Evolutionary conservation across 139 green algal genomes (phyloP), one percentile per base, ranked within the genome.

Genomic region (Micromonas commoda): DNA sequence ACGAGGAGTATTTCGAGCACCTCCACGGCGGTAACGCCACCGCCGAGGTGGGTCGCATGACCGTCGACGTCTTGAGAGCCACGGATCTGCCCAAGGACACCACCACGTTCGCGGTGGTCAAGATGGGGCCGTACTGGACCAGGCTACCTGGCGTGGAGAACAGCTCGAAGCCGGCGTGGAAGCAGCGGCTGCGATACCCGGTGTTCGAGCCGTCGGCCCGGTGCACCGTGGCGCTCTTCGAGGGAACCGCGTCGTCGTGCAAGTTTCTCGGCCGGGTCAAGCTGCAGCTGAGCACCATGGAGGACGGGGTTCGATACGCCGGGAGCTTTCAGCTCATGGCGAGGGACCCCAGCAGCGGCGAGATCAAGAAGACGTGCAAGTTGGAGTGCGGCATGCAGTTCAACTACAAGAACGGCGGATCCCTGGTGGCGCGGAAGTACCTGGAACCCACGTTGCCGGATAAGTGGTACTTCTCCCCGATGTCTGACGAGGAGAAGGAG

Each of bases 1-100:
- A 73, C 29, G 66, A 73, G 29, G 66, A 73, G 32, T 73, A 73
- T 4, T 73, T 73, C 32, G 66, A 73, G 9, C 66, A 73, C 66
- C 28, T 73, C 26, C 66, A 73, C 66, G 66, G 66, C 16, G 66
- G 66, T 28, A 52, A 73, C 66, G 29, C 66, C 20, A 73, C 9
- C 16, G 53, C 19, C 52, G 66, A 33, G 9, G 66, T 73, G 23
- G 66, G 66, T 0, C n/a, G 28, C 16, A 20, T 73, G 16, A 54
- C 29, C 1, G 66, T 73, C 9, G 66, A 73, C 33, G 33, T 73
- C n/a, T 51, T 73, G 31, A 35, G 53, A 51, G 54, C 54, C n/a
- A 65, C n/a, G 24, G 28, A 54, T 4, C 28, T 54, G 32, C 23
- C 29, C 16, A 26, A 21, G 9, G 20, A 33, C 19, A 33, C 24